Evolutionary conservation across 2,329 filamentous ascomycete genomes (phyloP), one percentile per base, ranked within the genome.

Genomic region (Aspergillus transmontanensis): DNA sequence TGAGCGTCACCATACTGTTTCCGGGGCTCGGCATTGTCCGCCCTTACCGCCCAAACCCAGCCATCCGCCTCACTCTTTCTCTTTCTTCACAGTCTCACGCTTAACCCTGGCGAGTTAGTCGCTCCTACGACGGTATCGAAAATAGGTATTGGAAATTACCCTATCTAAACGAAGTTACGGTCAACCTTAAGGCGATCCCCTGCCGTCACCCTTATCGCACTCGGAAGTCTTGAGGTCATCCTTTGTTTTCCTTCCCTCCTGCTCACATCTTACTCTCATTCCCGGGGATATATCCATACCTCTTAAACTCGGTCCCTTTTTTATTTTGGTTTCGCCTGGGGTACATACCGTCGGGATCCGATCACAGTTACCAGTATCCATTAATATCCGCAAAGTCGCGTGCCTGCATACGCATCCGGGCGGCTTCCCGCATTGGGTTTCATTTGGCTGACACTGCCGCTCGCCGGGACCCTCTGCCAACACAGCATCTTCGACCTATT

Each of bases 401-500:
- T 70, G 66, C 67, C 68, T 68, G 67, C 68, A 65, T 66, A 66
- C 60, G 59, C 63, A 64, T 59, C 64, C 43, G 51, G 60, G 59
- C 62, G 55, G 62, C 56, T 61, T 64, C 67, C 62, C 65, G 65
- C 68, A 63, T 67, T 59, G 62, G 66, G 64, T 58, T 60, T 26
- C 53, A 57, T 65, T 41, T 58, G 55, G 54, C 56, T 59, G 50
- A 58, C 62, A 57, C 32, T 57, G 45, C 58, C 60, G 57, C 45
- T 63, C 36, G 64, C 59, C 63, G 57, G 64, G 57, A 55, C 58
- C 57, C 43, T 60, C 48, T 69, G 67, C 67, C 68, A 70, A 66
- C 68, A 62, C 66, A 70, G 34, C 64, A 65, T 36, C 39, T 43
- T 56, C n/a, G 39, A 60, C 61, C 63, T 67, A 61, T 61, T 56